Evolutionary conservation across 345 rosid genomes (phyloP), one percentile per base, ranked within the genome.

Genomic region (Gossypioides kirkii): DNA sequence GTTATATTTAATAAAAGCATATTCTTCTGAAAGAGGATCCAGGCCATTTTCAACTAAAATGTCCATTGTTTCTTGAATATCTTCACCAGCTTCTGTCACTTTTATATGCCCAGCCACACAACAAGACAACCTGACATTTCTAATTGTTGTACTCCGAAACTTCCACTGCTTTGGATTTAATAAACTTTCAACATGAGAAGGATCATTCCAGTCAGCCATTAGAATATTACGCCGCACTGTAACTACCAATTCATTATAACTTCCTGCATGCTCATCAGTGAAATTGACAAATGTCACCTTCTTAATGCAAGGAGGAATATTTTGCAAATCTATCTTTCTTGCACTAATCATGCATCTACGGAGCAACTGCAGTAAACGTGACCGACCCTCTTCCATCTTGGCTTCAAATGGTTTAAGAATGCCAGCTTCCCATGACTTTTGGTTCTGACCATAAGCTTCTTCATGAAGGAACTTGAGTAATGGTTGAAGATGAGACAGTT

Each of bases 171-270:
- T 95, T 53, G 91, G 88, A 81, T 92, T 95, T 64, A 95, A 88
- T 83, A 95, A 85, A 80, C 99, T 95, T 86, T 95, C 98, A 71
- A 95, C 86, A 78, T 95, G 99, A 71, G 98, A 88, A 49, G 99
- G 99, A 84, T 95, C 99, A 74, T 95, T 95, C 99, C 99, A 95
- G 80, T 95, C 99, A 78, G 98, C 98, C 87, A 87, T 86, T 71
- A 95, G 82, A 77, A 95, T 85, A 78, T 95, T 95, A 62, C 99
- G 88, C 71, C 97, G 82, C 61, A 92, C 98, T 46, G 99, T 89
- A 73, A 81, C 98, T 50, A 92, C 94, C 82, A 95, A 76, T 86
- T 95, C 99, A 80, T 95, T 95, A 80, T 92, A 95, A 83, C 94
- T 89, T 83, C 82, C 86, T 67, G 98, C 98, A 76, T 92, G 99